Conservation (phyloP, 805 yeast species). For the Sugiyamaella chiloensis region DNA sequence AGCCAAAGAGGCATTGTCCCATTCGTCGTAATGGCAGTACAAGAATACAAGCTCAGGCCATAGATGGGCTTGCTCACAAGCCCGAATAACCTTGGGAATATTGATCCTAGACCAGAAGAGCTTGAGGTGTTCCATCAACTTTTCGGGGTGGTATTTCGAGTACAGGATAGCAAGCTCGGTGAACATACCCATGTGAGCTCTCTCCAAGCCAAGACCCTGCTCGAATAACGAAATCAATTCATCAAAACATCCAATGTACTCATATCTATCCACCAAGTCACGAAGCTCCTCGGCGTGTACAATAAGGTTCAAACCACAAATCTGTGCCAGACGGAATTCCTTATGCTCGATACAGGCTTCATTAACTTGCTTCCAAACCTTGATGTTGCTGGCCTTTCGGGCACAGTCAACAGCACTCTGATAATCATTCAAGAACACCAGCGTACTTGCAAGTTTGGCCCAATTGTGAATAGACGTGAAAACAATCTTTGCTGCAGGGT, state of each 20-base stretch:
- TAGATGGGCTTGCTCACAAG: slow-evolving; percentile 88
- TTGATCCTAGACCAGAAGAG: slow-evolving; percentile 97
- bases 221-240: slow-evolving; percentile 91
- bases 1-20: slow-evolving; percentile 97
- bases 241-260: slow-evolving; percentile 83
- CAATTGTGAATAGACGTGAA: slow-evolving; percentile 86
- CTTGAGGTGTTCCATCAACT: slow-evolving; percentile 93
- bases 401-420: slow-evolving; percentile 99
- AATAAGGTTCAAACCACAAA: slow-evolving; percentile 95
- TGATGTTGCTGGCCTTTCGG: slow-evolving; percentile 89
- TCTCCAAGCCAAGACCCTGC: slow-evolving; percentile 91
- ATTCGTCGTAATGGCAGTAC: slow-evolving; percentile 97
- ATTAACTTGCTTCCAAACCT: slow-evolving; percentile 97
- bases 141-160: slow-evolving; percentile 84
- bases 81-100: slow-evolving; percentile 94
- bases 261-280: slow-evolving; percentile 83
- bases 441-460: slow-evolving; percentile 93
- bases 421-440: slow-evolving; percentile 86
- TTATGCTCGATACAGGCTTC: slow-evolving; percentile 92
- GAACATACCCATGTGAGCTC: slow-evolving; percentile 99
- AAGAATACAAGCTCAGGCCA: slow-evolving; percentile 96
- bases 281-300: slow-evolving; percentile 97
- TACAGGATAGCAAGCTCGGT: slow-evolving; percentile 91
- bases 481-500: slow-evolving; percentile 88
- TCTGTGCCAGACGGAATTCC: slow-evolving; percentile 96